These are phyloP conservation scores for Moricandia arvensis DNA, from an alignment of 345 rosid genomes.

Conservation along the genomic window DNA sequence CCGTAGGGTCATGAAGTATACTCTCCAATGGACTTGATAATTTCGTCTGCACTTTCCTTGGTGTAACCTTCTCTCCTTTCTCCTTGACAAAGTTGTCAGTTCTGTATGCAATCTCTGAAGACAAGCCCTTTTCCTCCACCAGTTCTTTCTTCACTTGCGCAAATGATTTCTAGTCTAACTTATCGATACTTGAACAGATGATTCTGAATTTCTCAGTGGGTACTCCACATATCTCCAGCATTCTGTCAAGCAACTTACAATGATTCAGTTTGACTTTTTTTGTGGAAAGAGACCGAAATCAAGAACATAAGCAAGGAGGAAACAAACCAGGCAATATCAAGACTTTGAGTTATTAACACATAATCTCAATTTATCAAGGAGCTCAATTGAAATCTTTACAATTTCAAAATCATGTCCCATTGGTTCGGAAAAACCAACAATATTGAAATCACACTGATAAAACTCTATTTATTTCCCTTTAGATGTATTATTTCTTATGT, in stretches of 20 bases:
- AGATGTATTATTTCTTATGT: conserved; percentile 90
- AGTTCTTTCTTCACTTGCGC: conserved; percentile 85
- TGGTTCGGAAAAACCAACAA: conserved; percentile 78
- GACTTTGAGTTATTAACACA: no score
- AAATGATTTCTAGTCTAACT: conserved; percentile 81
- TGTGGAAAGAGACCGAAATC: no score
- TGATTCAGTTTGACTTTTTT: conserved; percentile 66
- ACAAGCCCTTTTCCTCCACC: conserved; percentile 83
- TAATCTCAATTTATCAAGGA: no score
- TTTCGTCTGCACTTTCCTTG: no score
- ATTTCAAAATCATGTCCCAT: conserved; percentile 35
- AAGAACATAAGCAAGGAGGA: no score
- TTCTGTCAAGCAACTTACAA: conserved; percentile 84
- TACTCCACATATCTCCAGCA: conserved; percentile 94
- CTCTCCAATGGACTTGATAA: no score
- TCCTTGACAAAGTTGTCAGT: no score
- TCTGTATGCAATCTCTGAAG: no score
- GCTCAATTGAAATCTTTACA: no score
- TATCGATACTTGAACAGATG: conserved; percentile 91
- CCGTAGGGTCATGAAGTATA: no score
- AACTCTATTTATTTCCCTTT: conserved; percentile 92
- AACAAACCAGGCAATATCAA: no score
- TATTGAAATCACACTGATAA: conserved; percentile 94
- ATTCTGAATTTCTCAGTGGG: conserved; percentile 84
- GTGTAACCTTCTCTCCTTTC: no score